Conservation (phyloP, 2,329 filamentous ascomycete species). For the Microsporum ferrugineum region DNA sequence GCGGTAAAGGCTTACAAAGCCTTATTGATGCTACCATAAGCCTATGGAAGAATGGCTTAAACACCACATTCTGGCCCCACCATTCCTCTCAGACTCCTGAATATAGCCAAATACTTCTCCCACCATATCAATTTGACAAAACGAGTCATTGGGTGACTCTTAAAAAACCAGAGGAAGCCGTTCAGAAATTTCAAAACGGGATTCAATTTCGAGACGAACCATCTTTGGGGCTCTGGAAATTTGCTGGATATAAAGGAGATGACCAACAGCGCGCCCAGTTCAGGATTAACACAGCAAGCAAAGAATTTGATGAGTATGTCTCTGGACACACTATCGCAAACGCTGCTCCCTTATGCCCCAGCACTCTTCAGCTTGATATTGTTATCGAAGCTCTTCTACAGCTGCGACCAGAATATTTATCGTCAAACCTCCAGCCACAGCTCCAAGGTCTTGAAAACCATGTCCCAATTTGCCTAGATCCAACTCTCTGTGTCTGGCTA, state of each 20-base stretch:
- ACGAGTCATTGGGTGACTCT: conserved; percentile 9
- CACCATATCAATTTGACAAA: conserved; percentile 37
- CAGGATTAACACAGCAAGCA: conserved; percentile 5
- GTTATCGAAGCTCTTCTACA: conserved; percentile 6
- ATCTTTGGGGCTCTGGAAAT: background rate
- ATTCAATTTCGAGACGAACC: background rate
- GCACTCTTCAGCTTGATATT: conserved; percentile 6
- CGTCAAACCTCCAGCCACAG: conserved; percentile 2
- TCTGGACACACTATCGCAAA: conserved; percentile 5
- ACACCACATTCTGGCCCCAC: conserved; percentile 31
- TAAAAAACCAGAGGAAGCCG: background rate
- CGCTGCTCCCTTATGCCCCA: conserved; percentile 5
- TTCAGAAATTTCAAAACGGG: background rate
- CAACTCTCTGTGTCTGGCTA: conserved; percentile 4
- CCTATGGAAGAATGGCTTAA: conserved; percentile 34
- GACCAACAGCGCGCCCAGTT: conserved; percentile 1
- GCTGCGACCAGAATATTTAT: conserved; percentile 4
- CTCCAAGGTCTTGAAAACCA: conserved; percentile 6
- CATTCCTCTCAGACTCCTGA: conserved; percentile 20
- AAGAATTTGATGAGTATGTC: conserved; percentile 3
- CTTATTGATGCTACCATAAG: conserved; percentile 21
- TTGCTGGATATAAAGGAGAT: background rate
- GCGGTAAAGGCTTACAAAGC: conserved; percentile 6
- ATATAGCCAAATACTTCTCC: conserved; percentile 24
- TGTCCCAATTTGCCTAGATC: conserved; percentile 4